Base-by-base conservation (phyloP, 2,329 filamentous ascomycete genomes). In the Colletotrichum musicola region DNA sequence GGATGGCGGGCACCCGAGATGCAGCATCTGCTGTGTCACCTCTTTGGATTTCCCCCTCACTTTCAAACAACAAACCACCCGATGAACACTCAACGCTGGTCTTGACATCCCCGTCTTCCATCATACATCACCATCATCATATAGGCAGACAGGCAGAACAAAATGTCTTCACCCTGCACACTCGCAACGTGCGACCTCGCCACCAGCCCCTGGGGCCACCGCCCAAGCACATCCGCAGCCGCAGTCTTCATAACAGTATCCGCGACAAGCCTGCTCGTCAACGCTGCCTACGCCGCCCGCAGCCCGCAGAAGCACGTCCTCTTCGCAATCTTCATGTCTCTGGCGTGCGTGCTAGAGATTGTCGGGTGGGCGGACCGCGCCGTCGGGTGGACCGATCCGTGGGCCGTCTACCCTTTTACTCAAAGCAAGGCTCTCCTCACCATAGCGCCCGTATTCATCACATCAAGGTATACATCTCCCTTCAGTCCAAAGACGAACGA, bases 361-460 rank as follows among this genome's bases (percentile, higher is more conserved):
- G 47, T 74, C 16, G 76, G 74, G 38, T 74, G 75, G 59, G 71
- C 51, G 10, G 65, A 71, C 20, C 72, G 76, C 27, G 38, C 74
- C 13, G 72, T 65, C 7, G 75, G 72, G 55, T 72, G 61, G 58
- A 38, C 63, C 6, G 64, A 75, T 25, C 73, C 74, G 2, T 77
- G 74, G 75, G 71, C 72, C 38, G 68, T 73, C 16, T 69, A 65
- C 30, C 64, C 73, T 14, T 75, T 74, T 40, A 71, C 73, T 10
- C 68, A 71, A 20, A 72, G 72, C 44, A 75, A 69, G 35, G 50
- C 72, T 1, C 72, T 74, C 13, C 66, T 77, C 27, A 74, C 74
- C 12, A 62, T 77, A 12, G 75, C 77, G 1, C 75, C 77, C 2
- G 72, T 73, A 0, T 76, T 76, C 27, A 49, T 78, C 35, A 75